Percentiles rank a stretch among this genome's conserved stretches.
phyloP scores from a whole-genome alignment of 176 grass and related monocot genomes.

The Rhipidocladum racemiflorum region DNA sequence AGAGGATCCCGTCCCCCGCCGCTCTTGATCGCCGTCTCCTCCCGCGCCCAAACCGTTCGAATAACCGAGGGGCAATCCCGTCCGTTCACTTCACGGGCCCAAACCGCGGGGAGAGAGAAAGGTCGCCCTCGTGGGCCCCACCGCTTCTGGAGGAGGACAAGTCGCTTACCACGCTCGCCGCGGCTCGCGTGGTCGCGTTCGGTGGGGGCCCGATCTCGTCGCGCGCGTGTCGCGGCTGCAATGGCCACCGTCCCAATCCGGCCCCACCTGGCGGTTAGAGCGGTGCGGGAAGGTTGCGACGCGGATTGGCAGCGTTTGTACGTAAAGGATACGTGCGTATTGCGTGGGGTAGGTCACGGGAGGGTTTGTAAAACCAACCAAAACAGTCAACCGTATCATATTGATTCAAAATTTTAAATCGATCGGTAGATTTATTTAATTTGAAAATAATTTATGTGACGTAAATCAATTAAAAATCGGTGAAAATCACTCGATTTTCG shows the following conservation, averaged over 20 bases:
- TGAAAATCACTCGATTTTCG: too few species aligned
- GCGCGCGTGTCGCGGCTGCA: not conserved
- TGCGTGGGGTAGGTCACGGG: not conserved
- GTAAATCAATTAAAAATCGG: too few species aligned
- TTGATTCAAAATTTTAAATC: too few species aligned
- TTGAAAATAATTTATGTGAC: too few species aligned
- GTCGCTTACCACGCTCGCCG: not conserved
- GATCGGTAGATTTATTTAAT: too few species aligned
- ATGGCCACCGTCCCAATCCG: not conserved
- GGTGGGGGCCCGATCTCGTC: not conserved
- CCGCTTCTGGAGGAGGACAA: not conserved
- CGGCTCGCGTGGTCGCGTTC: not conserved
- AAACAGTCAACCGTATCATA: too few species aligned
- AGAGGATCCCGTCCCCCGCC: not conserved
- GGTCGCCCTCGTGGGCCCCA: not conserved
- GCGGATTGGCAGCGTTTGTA: not conserved
- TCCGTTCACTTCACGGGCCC: not conserved
- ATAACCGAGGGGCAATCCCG: not conserved
- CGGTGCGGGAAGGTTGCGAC: rapidly evolving
- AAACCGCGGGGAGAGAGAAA: not conserved
- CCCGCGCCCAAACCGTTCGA: constrained; percentile 20
- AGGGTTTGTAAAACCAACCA: too few species aligned
- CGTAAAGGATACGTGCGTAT: not conserved
- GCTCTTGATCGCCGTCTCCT: not conserved
- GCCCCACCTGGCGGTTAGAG: not conserved